Conservation (phyloP, 129 eudicot genomes). For the Chrysanthemum makinoi region DNA sequence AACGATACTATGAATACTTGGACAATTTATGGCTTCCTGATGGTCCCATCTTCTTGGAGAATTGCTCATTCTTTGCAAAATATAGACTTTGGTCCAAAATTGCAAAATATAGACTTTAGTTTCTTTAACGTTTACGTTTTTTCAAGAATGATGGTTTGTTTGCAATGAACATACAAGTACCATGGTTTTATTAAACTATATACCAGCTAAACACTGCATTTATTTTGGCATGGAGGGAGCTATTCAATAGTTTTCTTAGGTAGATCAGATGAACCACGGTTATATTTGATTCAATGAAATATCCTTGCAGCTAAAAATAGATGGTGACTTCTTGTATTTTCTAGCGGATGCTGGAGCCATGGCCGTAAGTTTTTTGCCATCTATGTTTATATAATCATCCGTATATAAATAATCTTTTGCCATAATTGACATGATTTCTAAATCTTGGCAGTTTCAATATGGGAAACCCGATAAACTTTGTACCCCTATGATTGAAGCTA, state of each 20-base stretch:
- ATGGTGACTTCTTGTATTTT: conserved; percentile 89
- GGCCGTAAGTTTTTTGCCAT: conserved; percentile 57
- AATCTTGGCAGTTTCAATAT: conserved; percentile 73
- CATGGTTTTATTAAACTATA: neutral
- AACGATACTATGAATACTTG: conserved; percentile 75
- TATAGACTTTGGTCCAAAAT: too few relatives aligned
- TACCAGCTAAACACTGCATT: neutral
- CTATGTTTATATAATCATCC: too few relatives aligned
- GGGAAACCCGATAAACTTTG: conserved; percentile 91
- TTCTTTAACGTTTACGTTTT: neutral
- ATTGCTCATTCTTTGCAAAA: too few relatives aligned
- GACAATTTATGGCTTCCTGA: conserved; percentile 70
- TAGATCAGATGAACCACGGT: neutral
- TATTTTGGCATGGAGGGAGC: neutral
- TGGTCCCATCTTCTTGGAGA: conserved; percentile 94
- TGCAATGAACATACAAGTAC: neutral
- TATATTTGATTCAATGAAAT: conserved; percentile 11
- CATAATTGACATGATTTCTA: conserved; percentile 26
- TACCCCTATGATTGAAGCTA: conserved; percentile 74
- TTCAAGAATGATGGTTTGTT: neutral
- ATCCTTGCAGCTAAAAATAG: conserved; percentile 58
- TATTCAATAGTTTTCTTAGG: neutral
- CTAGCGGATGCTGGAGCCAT: conserved; percentile 95
- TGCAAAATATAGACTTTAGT: neutral
- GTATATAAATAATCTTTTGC: conserved; percentile 7